Evolutionary conservation across 1,139 yeast genomes (phyloP), one percentile per base, ranked within the genome.

Genomic region (Protomyces arabidopsidicola): DNA sequence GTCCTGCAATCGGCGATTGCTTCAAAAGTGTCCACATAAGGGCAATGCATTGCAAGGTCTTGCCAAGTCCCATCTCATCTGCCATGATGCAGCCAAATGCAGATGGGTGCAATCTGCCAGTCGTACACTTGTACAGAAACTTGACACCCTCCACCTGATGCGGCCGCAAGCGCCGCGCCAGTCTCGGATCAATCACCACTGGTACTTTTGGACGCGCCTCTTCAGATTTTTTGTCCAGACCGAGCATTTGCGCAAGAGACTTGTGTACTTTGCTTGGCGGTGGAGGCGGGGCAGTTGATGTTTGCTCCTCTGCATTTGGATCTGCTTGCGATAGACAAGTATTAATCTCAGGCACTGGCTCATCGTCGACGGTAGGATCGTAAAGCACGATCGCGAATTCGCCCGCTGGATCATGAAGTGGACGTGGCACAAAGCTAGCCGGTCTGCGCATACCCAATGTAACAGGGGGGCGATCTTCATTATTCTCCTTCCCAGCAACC

Each of bases 41-140:
- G 0, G 98, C 81, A 55, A 93, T 81, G 74, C 98, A 95, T 74
- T 93, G 99, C 53, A 93, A 79, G 0, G 99, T 93, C 73, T 93
- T 93, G 31, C 98, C 98, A 54, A 93, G 79, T 1, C 98, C 98
- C 98, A 93, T 93, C 76, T 90, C 99, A 77, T 93, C 99, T 0
- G 99, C 99, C 98, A 93, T 93, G 63, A 93, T 95, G 73, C 98
- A 93, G 0, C 99, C 99, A 72, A 87, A 85, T 0, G 98, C 98
- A 52, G 85, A 80, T 1, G 90, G 84, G 71, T 90, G 96, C 34
- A 90, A 81, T 53, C 91, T 76, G 0, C 99, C 98, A 0, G 97
- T 82, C 0, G 96, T 90, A 74, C 98, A 91, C 66, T 93, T 78
- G 72, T 90, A 93, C 65, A 93, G 77, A 73, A 93, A 93, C 73